These are phyloP conservation scores for Stephanodiscus minutulus DNA, from an alignment of 108 stramenopile species.

Conservation along the genomic window DNA sequence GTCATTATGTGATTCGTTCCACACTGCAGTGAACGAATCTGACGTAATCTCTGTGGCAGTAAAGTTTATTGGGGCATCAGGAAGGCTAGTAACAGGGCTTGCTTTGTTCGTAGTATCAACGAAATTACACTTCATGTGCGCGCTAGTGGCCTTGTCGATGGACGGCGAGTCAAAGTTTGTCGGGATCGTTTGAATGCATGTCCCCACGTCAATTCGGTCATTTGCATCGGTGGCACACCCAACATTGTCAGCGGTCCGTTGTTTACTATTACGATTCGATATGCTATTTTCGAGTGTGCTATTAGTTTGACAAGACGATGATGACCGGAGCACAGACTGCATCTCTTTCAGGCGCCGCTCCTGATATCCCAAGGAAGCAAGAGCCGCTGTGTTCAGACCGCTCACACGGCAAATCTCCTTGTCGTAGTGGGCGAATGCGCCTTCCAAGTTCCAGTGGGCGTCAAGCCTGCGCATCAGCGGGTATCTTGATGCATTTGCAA, in stretches of 20 bases:
- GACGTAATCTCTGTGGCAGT: not conserved
- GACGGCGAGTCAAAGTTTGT: not conserved
- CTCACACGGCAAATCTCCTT: slow-evolving; percentile 16
- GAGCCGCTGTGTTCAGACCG: slow-evolving; percentile 9
- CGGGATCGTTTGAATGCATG: not conserved
- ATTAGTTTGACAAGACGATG: not conserved
- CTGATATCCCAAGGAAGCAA: slow-evolving; percentile 21
- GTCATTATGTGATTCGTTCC: not conserved
- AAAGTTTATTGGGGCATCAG: slow-evolving; percentile 19
- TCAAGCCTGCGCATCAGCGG: too few species aligned
- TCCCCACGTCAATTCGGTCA: not conserved
- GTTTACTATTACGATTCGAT: not conserved
- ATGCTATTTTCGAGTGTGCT: not conserved
- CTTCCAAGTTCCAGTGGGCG: too few species aligned
- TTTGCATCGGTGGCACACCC: too few species aligned
- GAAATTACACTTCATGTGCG: not conserved
- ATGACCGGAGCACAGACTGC: slow-evolving; percentile 1
- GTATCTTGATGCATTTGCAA: too few species aligned
- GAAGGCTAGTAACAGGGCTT: not conserved
- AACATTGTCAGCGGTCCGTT: not conserved
- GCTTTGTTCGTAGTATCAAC: not conserved
- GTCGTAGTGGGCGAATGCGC: not conserved
- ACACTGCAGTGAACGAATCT: slow-evolving; percentile 3
- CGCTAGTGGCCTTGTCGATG: too few species aligned
- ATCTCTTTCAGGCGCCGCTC: slow-evolving; percentile 20